phyloP scores from a whole-genome alignment of 352 stramenopile genomes.

The Pythium aphanidermatum region DNA sequence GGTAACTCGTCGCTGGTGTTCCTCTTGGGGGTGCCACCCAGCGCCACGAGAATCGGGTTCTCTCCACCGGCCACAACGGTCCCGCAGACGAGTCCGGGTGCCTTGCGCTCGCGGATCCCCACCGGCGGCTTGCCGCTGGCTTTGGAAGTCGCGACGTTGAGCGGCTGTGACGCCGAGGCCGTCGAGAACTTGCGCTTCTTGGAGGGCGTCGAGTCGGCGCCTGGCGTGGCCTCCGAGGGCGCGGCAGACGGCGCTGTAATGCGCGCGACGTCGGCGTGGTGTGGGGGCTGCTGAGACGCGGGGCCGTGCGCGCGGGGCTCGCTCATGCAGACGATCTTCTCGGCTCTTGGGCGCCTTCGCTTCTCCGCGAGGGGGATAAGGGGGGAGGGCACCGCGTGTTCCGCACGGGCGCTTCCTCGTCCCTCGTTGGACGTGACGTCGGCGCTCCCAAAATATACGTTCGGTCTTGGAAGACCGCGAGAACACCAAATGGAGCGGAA shows the following conservation, averaged over 20 bases:
- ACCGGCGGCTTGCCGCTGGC: conserved; percentile 5
- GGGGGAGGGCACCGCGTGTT: background rate
- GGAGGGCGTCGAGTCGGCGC: conserved; percentile 33
- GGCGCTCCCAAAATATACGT: too few relatives aligned
- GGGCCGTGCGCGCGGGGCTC: background rate
- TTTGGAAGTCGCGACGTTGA: background rate
- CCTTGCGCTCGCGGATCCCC: conserved; percentile 11
- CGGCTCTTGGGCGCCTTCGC: too few relatives aligned
- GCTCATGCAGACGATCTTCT: conserved; percentile 14
- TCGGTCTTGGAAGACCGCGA: too few relatives aligned
- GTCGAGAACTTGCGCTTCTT: conserved; percentile 34
- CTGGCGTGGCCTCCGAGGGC: background rate
- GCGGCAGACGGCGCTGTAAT: background rate
- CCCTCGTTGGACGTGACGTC: too few relatives aligned
- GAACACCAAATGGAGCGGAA: too few relatives aligned
- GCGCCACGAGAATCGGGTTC: conserved; percentile 55
- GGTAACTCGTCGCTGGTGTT: conserved; percentile 13
- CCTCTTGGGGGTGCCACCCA: conserved; percentile 48
- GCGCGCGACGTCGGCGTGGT: conserved; percentile 3
- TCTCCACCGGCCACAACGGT: conserved; percentile 18
- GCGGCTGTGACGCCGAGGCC: conserved; percentile 3
- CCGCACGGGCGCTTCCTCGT: background rate
- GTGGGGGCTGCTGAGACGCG: conserved; percentile 2
- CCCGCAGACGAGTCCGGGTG: conserved; percentile 16
- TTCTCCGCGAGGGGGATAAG: too few relatives aligned